Evolutionary conservation across 1,284 basidiomycete species (phyloP).

Genomic region (Puccinia sorghi): DNA sequence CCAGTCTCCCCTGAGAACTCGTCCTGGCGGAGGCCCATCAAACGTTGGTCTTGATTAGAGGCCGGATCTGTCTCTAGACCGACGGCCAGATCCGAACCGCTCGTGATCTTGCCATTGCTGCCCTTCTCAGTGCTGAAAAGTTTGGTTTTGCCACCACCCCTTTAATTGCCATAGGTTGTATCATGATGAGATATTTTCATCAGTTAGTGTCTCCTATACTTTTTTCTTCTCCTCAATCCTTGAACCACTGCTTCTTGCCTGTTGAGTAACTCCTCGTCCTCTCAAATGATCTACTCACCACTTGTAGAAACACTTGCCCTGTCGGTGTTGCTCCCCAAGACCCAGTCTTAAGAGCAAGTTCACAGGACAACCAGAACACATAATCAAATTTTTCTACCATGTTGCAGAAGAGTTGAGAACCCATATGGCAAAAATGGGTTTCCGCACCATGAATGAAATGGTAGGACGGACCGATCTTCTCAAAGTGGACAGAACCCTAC

Average conservation of each 20-base stretch:
- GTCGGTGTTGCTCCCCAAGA: constrained; percentile 97
- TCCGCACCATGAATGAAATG: constrained; percentile 98
- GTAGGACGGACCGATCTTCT: constrained; percentile 89
- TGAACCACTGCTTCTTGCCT: not conserved
- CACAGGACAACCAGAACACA: constrained; percentile 73
- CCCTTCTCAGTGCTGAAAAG: constrained; percentile 89
- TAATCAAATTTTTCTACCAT: constrained; percentile 95
- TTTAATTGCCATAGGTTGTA: constrained; percentile 93
- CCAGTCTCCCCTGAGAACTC: constrained; percentile 93
- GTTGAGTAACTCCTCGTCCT: not conserved
- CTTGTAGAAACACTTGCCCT: constrained; percentile 78
- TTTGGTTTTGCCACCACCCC: constrained; percentile 89
- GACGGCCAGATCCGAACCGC: constrained; percentile 94
- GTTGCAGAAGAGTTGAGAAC: constrained; percentile 85
- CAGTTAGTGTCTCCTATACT: constrained; percentile 49
- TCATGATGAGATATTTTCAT: constrained; percentile 95
- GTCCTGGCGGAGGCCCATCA: constrained; percentile 95
- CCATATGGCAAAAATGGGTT: constrained; percentile 93
- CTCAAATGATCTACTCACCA: constrained; percentile 60
- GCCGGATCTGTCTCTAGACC: constrained; percentile 89
- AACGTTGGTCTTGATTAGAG: constrained; percentile 89
- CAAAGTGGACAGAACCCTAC: constrained; percentile 80
- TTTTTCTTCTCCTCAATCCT: not conserved
- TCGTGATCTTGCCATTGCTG: constrained; percentile 89
- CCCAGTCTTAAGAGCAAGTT: constrained; percentile 88